Conservation (phyloP, 768 basidiomycete species). For the Hebeloma cylindrosporum region DNA sequence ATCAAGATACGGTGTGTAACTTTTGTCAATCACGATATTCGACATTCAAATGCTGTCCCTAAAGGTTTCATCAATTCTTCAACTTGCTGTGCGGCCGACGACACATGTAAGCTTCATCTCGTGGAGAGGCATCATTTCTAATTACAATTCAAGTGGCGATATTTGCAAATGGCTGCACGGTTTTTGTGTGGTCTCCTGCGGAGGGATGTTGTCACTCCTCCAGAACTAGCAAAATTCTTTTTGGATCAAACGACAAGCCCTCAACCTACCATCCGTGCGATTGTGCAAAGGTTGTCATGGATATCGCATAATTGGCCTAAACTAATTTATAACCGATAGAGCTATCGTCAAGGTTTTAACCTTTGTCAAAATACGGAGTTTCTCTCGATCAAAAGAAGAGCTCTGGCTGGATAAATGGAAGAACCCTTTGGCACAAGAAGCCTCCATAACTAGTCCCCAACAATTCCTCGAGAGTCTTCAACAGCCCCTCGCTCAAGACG, state of each 20-base stretch:
- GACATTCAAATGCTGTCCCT: too few relatives aligned
- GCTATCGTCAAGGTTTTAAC: conserved; percentile 66
- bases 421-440: conserved; percentile 53
- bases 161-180: conserved; percentile 67
- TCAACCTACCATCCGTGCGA: conserved; percentile 65
- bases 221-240: conserved; percentile 62
- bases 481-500: conserved; percentile 34
- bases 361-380: conserved; percentile 75
- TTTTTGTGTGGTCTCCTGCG: conserved; percentile 63
- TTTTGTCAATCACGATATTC: too few relatives aligned
- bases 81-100: conserved; percentile 55
- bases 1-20: conserved; percentile 47
- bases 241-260: conserved; percentile 66
- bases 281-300: conserved; percentile 57
- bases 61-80: conserved; percentile 65
- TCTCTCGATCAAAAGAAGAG: conserved; percentile 59
- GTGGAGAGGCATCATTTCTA: conserved; percentile 3
- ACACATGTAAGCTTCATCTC: conserved; percentile 62
- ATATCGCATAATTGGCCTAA: not conserved
- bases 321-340: conserved; percentile 32
- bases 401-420: conserved; percentile 75
- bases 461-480: conserved; percentile 50
- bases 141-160: conserved; percentile 64
- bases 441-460: conserved; percentile 48
- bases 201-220: conserved; percentile 54